Base-by-base conservation (phyloP, 208 protist species). In the Leishmania lainsoni region DNA sequence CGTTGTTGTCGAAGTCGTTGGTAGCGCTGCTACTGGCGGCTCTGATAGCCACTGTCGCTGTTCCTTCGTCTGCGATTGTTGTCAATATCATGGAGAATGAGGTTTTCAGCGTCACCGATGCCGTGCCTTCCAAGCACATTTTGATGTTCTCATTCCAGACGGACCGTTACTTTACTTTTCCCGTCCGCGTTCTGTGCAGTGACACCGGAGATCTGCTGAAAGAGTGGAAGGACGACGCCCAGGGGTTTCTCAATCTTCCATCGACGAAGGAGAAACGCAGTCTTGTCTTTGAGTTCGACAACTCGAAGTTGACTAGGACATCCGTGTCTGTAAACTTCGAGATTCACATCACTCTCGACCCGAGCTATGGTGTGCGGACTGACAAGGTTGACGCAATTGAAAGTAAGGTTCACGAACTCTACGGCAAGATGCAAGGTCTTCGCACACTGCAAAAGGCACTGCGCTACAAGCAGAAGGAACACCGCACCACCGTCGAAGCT, bases 351-450 rank as follows among this genome's bases (percentile, higher is more conserved):
- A 61, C 79, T 32, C 66, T 83, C 8, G 83, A 93, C 72, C 75
- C 83, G 69, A 75, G 78, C 4, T n/a, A 63, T 17, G 73, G 66
- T 54, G 68, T 86, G 5, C 82, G 76, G n/a, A 1, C 35, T 22
- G n/a, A 69, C 5, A 52, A 89, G 48, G 54, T 97, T 2, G 94
- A 97, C 80, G 91, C 94, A 0, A 88, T 97, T 29, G 94, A 96
- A 80, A 59, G 65, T 10, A 83, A 80, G n/a, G 79, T 96, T 20
- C 58, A 84, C 3, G 14, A 4, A 1, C 81, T 95, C 5, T 70
- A 86, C 54, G 6, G 48, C 10, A 79, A 76, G 48, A 52, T 80
- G 10, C 75, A 75, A 26, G 22, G 0, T 5, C 45, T 84, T 29
- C 52, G 59, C n/a, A 58, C 1, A 3, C 3, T 79, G 1, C 94